Percentiles rank a stretch among this genome's conserved stretches.
phyloP scores from a whole-genome alignment of 106 monocot species.

The Dioscorea dumetorum region DNA sequence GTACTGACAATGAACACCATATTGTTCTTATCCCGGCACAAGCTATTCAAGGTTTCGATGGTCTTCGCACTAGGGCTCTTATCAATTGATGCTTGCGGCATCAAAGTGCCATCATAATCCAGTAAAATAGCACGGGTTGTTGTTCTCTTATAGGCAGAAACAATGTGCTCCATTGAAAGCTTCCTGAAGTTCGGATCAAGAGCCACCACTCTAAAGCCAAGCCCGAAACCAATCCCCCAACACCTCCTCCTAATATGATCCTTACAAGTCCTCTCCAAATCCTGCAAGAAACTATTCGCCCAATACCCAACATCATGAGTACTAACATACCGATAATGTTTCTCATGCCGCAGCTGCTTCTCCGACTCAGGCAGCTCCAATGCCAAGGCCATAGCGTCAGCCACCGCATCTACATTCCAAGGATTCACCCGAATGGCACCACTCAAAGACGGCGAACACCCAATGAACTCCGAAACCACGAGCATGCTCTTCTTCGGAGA shows the following conservation, averaged over 20 bases:
- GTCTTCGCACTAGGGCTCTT: constrained; percentile 39
- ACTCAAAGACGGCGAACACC: constrained; percentile 68
- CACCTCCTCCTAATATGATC: constrained; percentile 53
- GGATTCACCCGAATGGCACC: constrained; percentile 71
- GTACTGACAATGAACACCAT: constrained; percentile 59
- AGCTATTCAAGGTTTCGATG: constrained; percentile 42
- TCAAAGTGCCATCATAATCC: constrained; percentile 69
- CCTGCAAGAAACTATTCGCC: constrained; percentile 64
- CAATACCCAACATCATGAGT: constrained; percentile 75
- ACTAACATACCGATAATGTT: constrained; percentile 62
- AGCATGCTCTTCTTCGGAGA: constrained; percentile 51
- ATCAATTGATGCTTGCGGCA: constrained; percentile 55
- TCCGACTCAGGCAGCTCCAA: constrained; percentile 54
- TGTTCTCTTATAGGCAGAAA: constrained; percentile 44
- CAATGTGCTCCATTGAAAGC: constrained; percentile 55
- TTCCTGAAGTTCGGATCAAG: constrained; percentile 60
- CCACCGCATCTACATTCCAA: constrained; percentile 63
- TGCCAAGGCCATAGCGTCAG: constrained; percentile 63
- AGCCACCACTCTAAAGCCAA: constrained; percentile 55
- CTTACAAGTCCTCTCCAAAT: constrained; percentile 53
- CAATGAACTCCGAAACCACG: constrained; percentile 75
- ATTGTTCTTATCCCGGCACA: constrained; percentile 52
- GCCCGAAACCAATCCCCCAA: constrained; percentile 65
- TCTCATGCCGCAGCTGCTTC: constrained; percentile 72
- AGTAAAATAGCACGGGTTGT: constrained; percentile 37